Evolutionary conservation across 2,329 filamentous ascomycete genomes (phyloP).

Genomic region (Aspergillus pseudonomiae): DNA sequence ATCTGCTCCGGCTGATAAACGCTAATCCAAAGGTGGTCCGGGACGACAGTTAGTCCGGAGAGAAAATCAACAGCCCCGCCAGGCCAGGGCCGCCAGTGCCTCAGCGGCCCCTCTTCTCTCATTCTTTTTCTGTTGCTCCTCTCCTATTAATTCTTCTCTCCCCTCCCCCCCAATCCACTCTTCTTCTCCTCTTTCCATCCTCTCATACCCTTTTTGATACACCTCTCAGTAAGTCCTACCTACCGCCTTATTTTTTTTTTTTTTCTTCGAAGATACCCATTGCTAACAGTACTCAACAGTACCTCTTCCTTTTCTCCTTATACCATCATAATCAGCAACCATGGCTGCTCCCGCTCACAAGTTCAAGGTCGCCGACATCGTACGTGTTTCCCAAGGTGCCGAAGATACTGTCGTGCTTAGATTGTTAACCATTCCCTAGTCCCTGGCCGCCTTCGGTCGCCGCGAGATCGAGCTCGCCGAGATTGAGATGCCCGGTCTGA

Average conservation of each 20-base stretch:
- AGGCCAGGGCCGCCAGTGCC: background rate
- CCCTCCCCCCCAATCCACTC: constrained; percentile 8
- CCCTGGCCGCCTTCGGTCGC: constrained; percentile 95
- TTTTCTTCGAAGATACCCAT: background rate
- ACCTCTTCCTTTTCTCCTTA: constrained; percentile 4
- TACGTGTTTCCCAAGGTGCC: constrained; percentile 36
- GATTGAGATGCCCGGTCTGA: constrained; percentile 95
- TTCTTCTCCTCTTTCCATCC: constrained; percentile 9
- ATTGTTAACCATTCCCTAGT: constrained; percentile 43
- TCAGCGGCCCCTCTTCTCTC: constrained; percentile 13
- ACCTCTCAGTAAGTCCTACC: background rate
- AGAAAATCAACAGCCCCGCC: constrained; percentile 13
- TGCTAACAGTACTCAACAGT: constrained; percentile 11
- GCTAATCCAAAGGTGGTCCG: background rate
- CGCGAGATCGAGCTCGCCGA: constrained; percentile 99
- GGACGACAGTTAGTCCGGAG: background rate
- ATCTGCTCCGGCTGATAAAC: background rate
- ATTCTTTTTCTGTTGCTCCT: constrained; percentile 12
- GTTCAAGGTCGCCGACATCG: constrained; percentile 98
- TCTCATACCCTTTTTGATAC: background rate
- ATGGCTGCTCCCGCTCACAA: constrained; percentile 81
- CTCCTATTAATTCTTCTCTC: constrained; percentile 15
- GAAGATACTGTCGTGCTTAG: background rate
- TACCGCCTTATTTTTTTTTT: background rate
- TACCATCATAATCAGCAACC: constrained; percentile 24